Percentiles rank a stretch among this genome's conserved stretches.
These are phyloP conservation scores for Spiromastix sp. DNA, from an alignment of 2,329 filamentous ascomycete species.

Conservation along the genomic window DNA sequence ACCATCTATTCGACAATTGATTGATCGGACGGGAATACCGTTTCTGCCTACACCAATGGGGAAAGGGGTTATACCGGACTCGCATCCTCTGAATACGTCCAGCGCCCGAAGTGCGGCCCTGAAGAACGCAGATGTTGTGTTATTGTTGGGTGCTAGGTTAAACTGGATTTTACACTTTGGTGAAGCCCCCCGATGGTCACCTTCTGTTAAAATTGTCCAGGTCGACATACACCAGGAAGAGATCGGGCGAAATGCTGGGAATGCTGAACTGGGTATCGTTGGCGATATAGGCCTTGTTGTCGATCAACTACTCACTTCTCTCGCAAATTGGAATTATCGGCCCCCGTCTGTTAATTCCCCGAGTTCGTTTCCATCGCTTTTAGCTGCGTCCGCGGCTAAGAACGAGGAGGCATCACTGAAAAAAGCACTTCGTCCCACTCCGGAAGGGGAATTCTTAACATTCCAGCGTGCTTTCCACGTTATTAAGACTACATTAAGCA, in stretches of 20 bases:
- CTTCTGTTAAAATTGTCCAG: conserved; percentile 42
- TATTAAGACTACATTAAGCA: conserved; percentile 41
- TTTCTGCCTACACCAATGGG: conserved; percentile 52
- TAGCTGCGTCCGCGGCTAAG: conserved; percentile 26
- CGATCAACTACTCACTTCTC: conserved; percentile 33
- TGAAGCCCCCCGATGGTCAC: conserved; percentile 42
- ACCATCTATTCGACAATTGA: conserved; percentile 31
- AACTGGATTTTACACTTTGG: conserved; percentile 53
- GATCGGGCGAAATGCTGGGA: conserved; percentile 41
- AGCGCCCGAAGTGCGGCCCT: conserved; percentile 45
- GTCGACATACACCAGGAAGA: conserved; percentile 46
- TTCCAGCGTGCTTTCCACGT: conserved; percentile 43
- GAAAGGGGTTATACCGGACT: conserved; percentile 47
- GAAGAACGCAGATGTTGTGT: conserved; percentile 44
- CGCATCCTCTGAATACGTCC: conserved; percentile 42
- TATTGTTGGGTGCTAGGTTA: conserved; percentile 44
- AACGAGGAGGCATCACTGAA: conserved; percentile 38
- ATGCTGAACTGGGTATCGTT: conserved; percentile 39
- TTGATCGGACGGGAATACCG: conserved; percentile 40
- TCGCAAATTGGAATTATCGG: conserved; percentile 37
- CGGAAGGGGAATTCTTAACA: conserved; percentile 31
- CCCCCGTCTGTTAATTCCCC: conserved; percentile 23
- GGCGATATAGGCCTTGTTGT: conserved; percentile 43
- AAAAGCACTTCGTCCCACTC: conserved; percentile 30
- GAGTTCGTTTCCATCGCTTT: conserved; percentile 20